These are phyloP conservation scores for Ogataea saltuana DNA, from an alignment of 805 yeast genomes.

Conservation along the genomic window DNA sequence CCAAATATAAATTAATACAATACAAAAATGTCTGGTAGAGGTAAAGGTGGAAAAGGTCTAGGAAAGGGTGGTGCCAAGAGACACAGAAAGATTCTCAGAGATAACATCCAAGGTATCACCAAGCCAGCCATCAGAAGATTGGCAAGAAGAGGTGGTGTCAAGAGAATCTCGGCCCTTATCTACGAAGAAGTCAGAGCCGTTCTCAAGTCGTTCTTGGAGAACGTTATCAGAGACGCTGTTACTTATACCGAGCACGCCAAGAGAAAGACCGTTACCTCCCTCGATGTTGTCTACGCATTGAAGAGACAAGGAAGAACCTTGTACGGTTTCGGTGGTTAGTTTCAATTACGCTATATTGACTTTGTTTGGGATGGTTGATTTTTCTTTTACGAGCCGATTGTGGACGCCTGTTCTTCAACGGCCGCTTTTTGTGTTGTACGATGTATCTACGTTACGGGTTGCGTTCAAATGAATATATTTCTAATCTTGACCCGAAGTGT, in stretches of 20 bases:
- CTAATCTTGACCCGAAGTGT: not conserved
- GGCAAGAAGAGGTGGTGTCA: slow-evolving; percentile 99
- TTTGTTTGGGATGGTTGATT: slow-evolving; percentile 8
- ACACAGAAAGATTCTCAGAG: slow-evolving; percentile 99
- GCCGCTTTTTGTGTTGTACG: slow-evolving; percentile 7
- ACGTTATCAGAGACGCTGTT: slow-evolving; percentile 98
- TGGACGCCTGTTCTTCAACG: not conserved
- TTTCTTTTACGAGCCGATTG: not conserved
- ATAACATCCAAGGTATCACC: slow-evolving; percentile 99
- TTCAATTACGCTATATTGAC: slow-evolving; percentile 6
- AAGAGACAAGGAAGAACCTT: slow-evolving; percentile 99
- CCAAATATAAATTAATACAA: not conserved
- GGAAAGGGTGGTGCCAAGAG: slow-evolving; percentile 99
- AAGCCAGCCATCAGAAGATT: slow-evolving; percentile 99
- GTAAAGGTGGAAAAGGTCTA: slow-evolving; percentile 99
- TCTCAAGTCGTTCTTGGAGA: slow-evolving; percentile 91
- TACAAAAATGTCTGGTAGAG: slow-evolving; percentile 91
- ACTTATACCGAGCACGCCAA: slow-evolving; percentile 99
- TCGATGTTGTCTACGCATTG: slow-evolving; percentile 98
- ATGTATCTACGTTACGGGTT: slow-evolving; percentile 10
- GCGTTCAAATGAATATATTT: slow-evolving; percentile 9
- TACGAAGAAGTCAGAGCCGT: slow-evolving; percentile 99
- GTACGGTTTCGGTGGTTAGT: slow-evolving; percentile 99
- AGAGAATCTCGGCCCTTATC: slow-evolving; percentile 98
- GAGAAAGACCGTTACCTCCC: slow-evolving; percentile 99